phyloP scores from a whole-genome alignment of 2,329 filamentous ascomycete species.

The Ophiostoma tasmaniense region DNA sequence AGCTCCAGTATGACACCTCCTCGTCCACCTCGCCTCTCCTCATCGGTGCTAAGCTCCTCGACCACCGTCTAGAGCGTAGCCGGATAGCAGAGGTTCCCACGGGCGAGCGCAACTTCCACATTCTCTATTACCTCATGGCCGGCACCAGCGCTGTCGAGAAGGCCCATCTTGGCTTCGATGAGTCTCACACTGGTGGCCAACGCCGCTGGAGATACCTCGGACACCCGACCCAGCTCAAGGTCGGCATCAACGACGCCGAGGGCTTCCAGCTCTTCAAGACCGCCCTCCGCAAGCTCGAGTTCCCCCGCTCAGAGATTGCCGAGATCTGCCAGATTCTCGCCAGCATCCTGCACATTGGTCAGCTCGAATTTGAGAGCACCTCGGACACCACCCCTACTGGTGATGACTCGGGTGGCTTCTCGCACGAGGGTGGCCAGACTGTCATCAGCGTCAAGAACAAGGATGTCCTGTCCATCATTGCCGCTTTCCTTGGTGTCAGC shows the following conservation, averaged over 20 bases:
- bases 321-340: constrained; percentile 95
- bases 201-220: constrained; percentile 95
- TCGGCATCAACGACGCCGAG: constrained; percentile 91
- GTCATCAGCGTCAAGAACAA: constrained; percentile 89
- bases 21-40: constrained; percentile 76
- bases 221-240: constrained; percentile 92
- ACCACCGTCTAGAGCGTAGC: constrained; percentile 87
- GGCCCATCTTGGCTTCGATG: constrained; percentile 63
- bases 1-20: constrained; percentile 91
- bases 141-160: constrained; percentile 89
- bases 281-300: constrained; percentile 86
- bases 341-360: constrained; percentile 91
- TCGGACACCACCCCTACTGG: constrained; percentile 69
- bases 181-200: constrained; percentile 40
- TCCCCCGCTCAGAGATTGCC: constrained; percentile 85
- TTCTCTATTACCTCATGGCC: constrained; percentile 88
- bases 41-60: constrained; percentile 87
- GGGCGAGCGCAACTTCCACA: constrained; percentile 92
- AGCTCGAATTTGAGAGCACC: constrained; percentile 83
- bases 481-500: constrained; percentile 87
- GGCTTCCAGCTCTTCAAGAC: constrained; percentile 98
- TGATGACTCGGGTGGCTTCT: constrained; percentile 93
- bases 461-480: constrained; percentile 74
- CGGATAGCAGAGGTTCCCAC: constrained; percentile 87
- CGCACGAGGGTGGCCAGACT: constrained; percentile 82